phyloP scores from a whole-genome alignment of 805 yeast species.

The Candida orba region DNA sequence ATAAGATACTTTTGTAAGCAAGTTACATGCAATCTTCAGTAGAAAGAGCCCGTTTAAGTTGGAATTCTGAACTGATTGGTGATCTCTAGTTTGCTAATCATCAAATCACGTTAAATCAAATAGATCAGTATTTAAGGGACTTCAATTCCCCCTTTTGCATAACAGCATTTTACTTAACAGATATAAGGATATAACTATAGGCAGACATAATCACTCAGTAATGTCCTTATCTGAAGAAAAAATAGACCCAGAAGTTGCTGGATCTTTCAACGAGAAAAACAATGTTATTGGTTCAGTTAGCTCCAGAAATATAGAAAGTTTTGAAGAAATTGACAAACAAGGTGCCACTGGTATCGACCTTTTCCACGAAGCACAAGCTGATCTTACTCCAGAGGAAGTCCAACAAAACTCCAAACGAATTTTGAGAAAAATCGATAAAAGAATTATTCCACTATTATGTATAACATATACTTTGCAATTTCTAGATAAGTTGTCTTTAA shows the following conservation, averaged over 20 bases:
- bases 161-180: too few species aligned
- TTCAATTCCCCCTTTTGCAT: too few species aligned
- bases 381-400: conserved; percentile 3
- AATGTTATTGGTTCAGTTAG: background rate
- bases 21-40: too few species aligned
- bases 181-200: too few species aligned
- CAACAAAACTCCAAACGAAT: conserved; percentile 1
- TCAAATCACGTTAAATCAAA: background rate
- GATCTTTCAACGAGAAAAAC: conserved; percentile 1
- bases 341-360: conserved; percentile 4
- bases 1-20: too few species aligned
- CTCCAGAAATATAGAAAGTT: background rate
- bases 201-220: too few species aligned
- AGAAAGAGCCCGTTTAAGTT: too few species aligned
- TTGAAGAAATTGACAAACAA: conserved; percentile 3
- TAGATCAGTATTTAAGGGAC: background rate
- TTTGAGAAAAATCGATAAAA: conserved; percentile 2
- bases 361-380: conserved; percentile 4
- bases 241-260: background rate
- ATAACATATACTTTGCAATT: conserved; percentile 5
- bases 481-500: conserved; percentile 3
- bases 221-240: conserved; percentile 3
- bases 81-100: too few species aligned
- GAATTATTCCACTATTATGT: conserved; percentile 4
- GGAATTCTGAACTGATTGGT: too few species aligned